phyloP scores from a whole-genome alignment of 2,329 filamentous ascomycete species.

The Mariannaea elegans region DNA sequence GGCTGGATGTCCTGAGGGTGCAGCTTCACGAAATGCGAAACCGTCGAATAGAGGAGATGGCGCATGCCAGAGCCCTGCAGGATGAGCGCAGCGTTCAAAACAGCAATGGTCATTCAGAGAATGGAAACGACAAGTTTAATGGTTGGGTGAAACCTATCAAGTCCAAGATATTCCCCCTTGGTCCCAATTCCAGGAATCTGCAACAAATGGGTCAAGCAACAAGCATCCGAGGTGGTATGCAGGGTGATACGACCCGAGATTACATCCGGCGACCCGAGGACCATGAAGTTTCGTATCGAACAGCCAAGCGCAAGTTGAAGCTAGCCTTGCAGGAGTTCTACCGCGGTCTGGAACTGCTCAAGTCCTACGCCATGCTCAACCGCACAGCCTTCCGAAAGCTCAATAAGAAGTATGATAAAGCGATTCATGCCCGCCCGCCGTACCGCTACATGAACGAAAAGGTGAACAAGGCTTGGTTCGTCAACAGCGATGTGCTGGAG shows the following conservation, averaged over 20 bases:
- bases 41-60: slow-evolving; percentile 77
- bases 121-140: slow-evolving; percentile 41
- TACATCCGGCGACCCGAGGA: slow-evolving; percentile 59
- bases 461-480: slow-evolving; percentile 90
- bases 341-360: slow-evolving; percentile 87
- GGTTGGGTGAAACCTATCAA: slow-evolving; percentile 64
- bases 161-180: slow-evolving; percentile 62
- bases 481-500: slow-evolving; percentile 86
- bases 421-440: slow-evolving; percentile 78
- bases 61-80: slow-evolving; percentile 49
- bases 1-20: slow-evolving; percentile 75
- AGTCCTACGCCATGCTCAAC: slow-evolving; percentile 90
- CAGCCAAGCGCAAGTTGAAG: slow-evolving; percentile 92
- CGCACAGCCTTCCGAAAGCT: slow-evolving; percentile 95
- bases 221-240: slow-evolving; percentile 43
- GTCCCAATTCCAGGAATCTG: slow-evolving; percentile 68
- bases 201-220: slow-evolving; percentile 64
- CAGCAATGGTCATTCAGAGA: slow-evolving; percentile 25
- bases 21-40: slow-evolving; percentile 96
- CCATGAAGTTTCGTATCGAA: slow-evolving; percentile 78
- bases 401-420: slow-evolving; percentile 99
- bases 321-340: slow-evolving; percentile 93
- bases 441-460: slow-evolving; percentile 89
- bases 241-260: slow-evolving; percentile 52
- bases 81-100: slow-evolving; percentile 36